Base-by-base conservation (phyloP, 2,329 filamentous ascomycete species). In the Claviceps arundinis region DNA sequence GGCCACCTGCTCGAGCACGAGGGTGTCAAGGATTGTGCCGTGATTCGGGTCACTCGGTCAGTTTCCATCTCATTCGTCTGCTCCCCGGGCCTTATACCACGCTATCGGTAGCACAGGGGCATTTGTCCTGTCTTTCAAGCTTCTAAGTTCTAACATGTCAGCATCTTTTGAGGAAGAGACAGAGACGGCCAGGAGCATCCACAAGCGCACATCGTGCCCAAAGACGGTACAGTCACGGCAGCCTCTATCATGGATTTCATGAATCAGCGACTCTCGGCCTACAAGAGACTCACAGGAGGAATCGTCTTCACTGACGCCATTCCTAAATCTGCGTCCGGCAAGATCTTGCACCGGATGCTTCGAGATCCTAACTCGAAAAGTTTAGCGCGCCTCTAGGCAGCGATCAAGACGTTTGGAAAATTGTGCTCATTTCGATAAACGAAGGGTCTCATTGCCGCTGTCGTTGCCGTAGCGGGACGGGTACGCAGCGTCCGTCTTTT, bases 281-380 rank as follows among this genome's bases (percentile, higher is more conserved):
- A 86, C 63, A 87, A 87, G 69, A 81, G 78, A 73, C 70, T 87
- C 54, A 78, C 76, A 60, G 82, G 78, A 52, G 76, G 71, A 1
- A 68, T 85, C 2, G 77, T 81, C 62, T 85, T 85, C 56, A 71
- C 84, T 14, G 78, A 83, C 45, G 73, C 72, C 48, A 79, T 89
- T 24, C 85, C 85, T 13, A 89, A 89, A 74, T 85, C 80, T 61
- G 76, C 83, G 0, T 84, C 79, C 59, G 85, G 85, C 9, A 89
- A 89, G 76, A 87, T 89, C 52, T 65, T 89, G 62, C 72, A 84
- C 48, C 71, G 84, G 22, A 59, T 87, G 49, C 67, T 94, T 59
- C 74, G 86, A 43, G 88, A 94, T 37, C 14, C 24, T 9, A 24
- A 30, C 2, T 2, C 43, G 6, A 4, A 22, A 14, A 30, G 14